phyloP scores from a whole-genome alignment of 495 filamentous ascomycete genomes.

The Neurospora sp. region DNA sequence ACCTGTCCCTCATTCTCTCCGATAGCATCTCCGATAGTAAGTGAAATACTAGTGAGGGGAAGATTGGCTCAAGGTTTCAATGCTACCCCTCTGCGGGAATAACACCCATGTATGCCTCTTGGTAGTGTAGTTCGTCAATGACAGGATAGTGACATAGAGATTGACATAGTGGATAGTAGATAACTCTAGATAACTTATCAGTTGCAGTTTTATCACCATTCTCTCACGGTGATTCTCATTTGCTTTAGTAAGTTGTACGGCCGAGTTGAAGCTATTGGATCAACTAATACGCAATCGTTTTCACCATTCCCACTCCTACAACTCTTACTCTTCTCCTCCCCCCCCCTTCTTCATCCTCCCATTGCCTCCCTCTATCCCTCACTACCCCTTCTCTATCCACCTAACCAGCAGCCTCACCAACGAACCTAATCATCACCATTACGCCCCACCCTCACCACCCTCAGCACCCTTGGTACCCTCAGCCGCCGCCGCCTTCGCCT shows the following conservation, averaged over 20 bases:
- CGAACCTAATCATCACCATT: neutral
- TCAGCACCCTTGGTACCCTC: neutral
- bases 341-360: neutral
- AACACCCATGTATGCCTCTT: neutral
- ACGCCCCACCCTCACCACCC: neutral
- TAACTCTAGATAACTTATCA: neutral
- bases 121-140: neutral
- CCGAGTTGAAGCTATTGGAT: neutral
- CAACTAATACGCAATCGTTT: neutral
- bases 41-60: neutral
- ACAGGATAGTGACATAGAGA: neutral
- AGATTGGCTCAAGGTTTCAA: neutral
- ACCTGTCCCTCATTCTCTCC: neutral
- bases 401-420: neutral
- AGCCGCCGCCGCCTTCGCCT: neutral
- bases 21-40: neutral
- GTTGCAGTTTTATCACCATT: neutral
- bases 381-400: neutral
- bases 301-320: neutral
- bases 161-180: neutral
- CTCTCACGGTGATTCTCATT: neutral
- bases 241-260: neutral
- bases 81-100: neutral
- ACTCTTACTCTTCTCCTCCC: neutral
- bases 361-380: neutral